Evolutionary conservation across 306 rosid genomes (phyloP).

Genomic region (Biancaea sappan): DNA sequence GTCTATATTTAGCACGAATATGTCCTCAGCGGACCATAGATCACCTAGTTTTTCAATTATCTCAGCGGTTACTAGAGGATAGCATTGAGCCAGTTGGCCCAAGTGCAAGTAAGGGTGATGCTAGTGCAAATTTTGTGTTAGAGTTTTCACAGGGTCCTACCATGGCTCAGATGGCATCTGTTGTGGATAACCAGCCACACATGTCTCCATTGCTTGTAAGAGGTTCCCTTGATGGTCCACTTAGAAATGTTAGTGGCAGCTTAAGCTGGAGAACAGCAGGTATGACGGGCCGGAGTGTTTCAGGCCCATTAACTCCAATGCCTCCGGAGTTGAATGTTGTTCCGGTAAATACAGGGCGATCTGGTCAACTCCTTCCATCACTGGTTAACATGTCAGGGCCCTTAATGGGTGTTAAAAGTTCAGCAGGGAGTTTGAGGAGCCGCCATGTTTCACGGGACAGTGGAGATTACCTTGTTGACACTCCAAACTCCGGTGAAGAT

Average conservation of each 20-base stretch:
- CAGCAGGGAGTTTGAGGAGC: conserved; percentile 95
- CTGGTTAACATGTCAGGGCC: conserved; percentile 99
- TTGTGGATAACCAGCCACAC: conserved; percentile 93
- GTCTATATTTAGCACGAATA: conserved; percentile 93
- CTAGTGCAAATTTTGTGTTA: conserved; percentile 75
- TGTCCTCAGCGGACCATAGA: conserved; percentile 99
- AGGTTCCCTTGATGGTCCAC: conserved; percentile 97
- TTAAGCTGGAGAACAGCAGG: conserved; percentile 98
- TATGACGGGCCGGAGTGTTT: conserved; percentile 93
- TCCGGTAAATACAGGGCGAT: conserved; percentile 86
- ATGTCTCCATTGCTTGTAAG: conserved; percentile 99
- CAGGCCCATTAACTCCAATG: conserved; percentile 97
- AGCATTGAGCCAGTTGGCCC: conserved; percentile 75
- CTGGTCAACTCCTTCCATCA: conserved; percentile 94
- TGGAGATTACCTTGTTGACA: conserved; percentile 96
- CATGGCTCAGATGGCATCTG: conserved; percentile 82
- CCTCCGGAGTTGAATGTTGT: conserved; percentile 91
- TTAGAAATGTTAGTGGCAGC: conserved; percentile 97
- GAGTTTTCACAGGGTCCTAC: conserved; percentile 99
- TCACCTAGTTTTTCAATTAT: conserved; percentile 93
- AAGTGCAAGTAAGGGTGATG: conserved; percentile 72
- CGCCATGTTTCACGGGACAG: conserved; percentile 98
- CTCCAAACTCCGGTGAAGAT: conserved; percentile 98
- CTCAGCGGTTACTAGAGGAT: conserved; percentile 95
- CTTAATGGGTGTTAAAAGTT: conserved; percentile 96